Percentiles rank a stretch among this genome's conserved stretches.
Conservation (phyloP, 1,139 yeast species). For the Zhuliangozyma blackwelliae region DNA sequence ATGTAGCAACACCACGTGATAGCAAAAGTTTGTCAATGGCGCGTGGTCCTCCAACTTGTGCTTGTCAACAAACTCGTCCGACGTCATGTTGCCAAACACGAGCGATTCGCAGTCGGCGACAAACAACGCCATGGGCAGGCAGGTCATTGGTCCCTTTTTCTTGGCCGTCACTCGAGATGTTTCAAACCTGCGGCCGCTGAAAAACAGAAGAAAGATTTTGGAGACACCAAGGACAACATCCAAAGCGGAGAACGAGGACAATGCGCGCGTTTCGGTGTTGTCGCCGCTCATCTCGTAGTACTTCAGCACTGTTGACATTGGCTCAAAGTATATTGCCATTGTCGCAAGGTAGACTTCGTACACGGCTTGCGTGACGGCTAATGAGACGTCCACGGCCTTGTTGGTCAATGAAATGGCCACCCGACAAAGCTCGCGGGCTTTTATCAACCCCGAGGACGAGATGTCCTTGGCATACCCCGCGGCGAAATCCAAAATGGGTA, state of each 20-base stretch:
- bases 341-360: slow-evolving; percentile 43
- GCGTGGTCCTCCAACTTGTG: slow-evolving; percentile 2
- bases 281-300: slow-evolving; percentile 20
- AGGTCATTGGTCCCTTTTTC: neutral
- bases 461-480: slow-evolving; percentile 34
- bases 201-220: slow-evolving; percentile 14
- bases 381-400: slow-evolving; percentile 28
- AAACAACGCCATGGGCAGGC: neutral
- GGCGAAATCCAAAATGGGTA: slow-evolving; percentile 30
- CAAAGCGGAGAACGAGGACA: slow-evolving; percentile 12
- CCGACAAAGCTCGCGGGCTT: slow-evolving; percentile 25
- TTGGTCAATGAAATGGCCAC: slow-evolving; percentile 39
- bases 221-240: slow-evolving; percentile 12
- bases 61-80: slow-evolving; percentile 12
- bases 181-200: slow-evolving; percentile 9
- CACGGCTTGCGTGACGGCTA: slow-evolving; percentile 35
- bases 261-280: slow-evolving; percentile 5
- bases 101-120: slow-evolving; percentile 12
- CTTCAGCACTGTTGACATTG: slow-evolving; percentile 33
- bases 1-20: slow-evolving; percentile 6
- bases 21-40: slow-evolving; percentile 9
- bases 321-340: slow-evolving; percentile 43
- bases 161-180: slow-evolving; percentile 1
- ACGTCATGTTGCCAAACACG: slow-evolving; percentile 14
- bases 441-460: slow-evolving; percentile 23